These are phyloP conservation scores for Coemansia sp. DNA, from an alignment of 192 early-diverging fungal genomes.

Conservation along the genomic window DNA sequence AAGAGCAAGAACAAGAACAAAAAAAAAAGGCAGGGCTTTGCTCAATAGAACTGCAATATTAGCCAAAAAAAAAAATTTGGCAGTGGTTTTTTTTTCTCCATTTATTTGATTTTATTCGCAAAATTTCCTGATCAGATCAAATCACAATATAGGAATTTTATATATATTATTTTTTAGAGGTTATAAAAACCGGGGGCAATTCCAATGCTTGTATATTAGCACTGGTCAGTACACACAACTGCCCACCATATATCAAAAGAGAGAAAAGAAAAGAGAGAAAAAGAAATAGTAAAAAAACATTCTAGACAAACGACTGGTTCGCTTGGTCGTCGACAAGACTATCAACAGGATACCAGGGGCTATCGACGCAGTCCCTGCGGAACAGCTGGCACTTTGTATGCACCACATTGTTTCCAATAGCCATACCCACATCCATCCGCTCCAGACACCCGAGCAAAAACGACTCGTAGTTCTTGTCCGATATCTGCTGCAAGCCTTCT, in stretches of 20 bases:
- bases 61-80: background rate
- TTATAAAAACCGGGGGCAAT: background rate
- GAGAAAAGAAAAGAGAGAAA: background rate
- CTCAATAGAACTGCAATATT: background rate
- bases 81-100: background rate
- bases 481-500: slow-evolving; percentile 20
- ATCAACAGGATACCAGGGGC: slow-evolving; percentile 19
- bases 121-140: background rate
- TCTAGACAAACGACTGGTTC: slow-evolving; percentile 1
- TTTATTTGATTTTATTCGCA: background rate
- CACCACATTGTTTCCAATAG: slow-evolving; percentile 35
- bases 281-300: background rate
- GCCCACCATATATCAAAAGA: background rate
- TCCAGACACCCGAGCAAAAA: slow-evolving; percentile 29
- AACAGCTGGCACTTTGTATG: slow-evolving; percentile 14
- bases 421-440: slow-evolving; percentile 44
- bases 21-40: background rate
- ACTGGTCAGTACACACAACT: too few species aligned
- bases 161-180: background rate
- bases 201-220: background rate
- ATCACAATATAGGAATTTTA: background rate
- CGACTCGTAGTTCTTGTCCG: slow-evolving; percentile 19
- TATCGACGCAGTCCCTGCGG: slow-evolving; percentile 14
- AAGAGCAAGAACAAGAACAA: background rate
- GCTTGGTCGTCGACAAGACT: slow-evolving; percentile 7